Base-by-base conservation (phyloP, 2,329 filamentous ascomycete genomes). In the Tolypocladium pustulatum region DNA sequence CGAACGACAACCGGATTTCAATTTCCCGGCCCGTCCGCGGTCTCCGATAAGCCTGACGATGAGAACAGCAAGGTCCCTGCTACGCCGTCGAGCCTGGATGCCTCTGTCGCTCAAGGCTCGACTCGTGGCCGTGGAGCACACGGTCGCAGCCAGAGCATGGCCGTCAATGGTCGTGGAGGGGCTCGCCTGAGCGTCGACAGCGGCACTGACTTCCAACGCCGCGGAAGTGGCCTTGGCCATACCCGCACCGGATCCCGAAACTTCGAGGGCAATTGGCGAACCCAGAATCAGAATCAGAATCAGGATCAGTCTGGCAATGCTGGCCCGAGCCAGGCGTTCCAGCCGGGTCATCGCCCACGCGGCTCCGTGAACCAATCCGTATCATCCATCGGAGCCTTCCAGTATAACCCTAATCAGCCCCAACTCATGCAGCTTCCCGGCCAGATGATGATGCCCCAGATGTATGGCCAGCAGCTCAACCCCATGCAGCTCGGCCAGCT, bases 221-320 rank as follows among this genome's bases (percentile, higher is more conserved):
- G 88, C 66, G 89, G 88, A 49, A 88, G 59, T 49, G 59, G 57
- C 32, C 32, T 57, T 34, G 59, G 90, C 59, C 94, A 99, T 71
- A 87, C 84, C 63, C 85, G 94, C 62, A 88, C 87, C 37, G 84
- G 84, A 13, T 99, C 94, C 30, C 86, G 94, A 63, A 99, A 97
- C 75, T 97, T 97, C 69, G 94, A 99, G 65, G 87, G 92, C 67
- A 99, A 99, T 75, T 99, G 94, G 94, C 89, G 94, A 67, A 95
- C 91, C 68, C 92, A 89, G 65, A 69, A 69, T 64, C 79, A 82
- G 65, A 69, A 69, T 64, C 79, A 82, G 64, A 80, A 81, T 67
- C 89, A 90, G 71, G 87, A 88, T 57, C 76, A 78, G 66, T 57
- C 71, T 49, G 70, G 67, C 58, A 71, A 68, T 58, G 71, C 69